Evolutionary conservation across 257 asterid species (phyloP), one percentile per base, ranked within the genome.

Genomic region (Penstemon eatonii): DNA sequence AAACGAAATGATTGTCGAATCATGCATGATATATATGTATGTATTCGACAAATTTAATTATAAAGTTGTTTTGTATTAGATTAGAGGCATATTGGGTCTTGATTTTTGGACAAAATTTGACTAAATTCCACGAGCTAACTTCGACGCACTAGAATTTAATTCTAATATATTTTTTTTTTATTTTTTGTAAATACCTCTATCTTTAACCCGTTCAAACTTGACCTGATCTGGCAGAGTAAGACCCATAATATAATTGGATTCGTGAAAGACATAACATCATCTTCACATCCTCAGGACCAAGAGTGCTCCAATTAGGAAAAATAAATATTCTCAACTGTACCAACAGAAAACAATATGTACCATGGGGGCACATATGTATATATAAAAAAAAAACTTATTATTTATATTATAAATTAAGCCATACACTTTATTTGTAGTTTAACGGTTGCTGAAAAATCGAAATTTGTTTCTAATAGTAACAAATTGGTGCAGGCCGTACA

Each of bases 291-390:
- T 56, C 46, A 63, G 56, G 57, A 53, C 33, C 25, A 5, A 56
- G n/a, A 10, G 33, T 25, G 54, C 46, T 12, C 39, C 56, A 40
- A 56, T 40, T 40, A 65, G 51, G 65, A 70, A 64, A 65, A 19
- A 75, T 63, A 64, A 58, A 69, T 75, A 75, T 75, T 75, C 73
- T 43, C 60, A 56, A 46, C 8, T 9, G 25, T 47, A 10, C 69
- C 42, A 59, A 60, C 54, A 59, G 0, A 45, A 38, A 68, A 68
- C n/a, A 68, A 58, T 18, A 38, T 42, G 18, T 25, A 51, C 8
- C 12, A 7, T n/a, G 6, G 1, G 1, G 12, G 5, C 19, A 6
- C 13, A 58, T 4, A 7, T 43, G 6, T 12, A 63, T 55, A 43
- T 56, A 19, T 51, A 13, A 38, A 10, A 44, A 8, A 13, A 25